Evolutionary conservation across 1,284 basidiomycete genomes (phyloP).

Genomic region (Fomitiporia mediterranea): DNA sequence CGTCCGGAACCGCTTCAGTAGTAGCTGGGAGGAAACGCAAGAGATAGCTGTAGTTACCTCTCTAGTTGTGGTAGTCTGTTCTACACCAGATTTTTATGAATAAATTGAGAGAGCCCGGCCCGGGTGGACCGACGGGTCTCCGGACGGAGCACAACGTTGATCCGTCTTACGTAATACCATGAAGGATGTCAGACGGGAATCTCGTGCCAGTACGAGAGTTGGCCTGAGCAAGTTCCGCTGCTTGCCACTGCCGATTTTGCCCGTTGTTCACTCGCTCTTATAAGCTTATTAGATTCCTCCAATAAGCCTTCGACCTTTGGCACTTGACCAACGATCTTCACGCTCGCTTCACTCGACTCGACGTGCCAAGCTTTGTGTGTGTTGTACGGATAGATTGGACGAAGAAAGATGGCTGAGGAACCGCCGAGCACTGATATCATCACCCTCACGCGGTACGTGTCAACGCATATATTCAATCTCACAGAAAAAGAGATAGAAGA

Average conservation of each 20-base stretch:
- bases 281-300: too few species aligned
- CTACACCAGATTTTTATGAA: neutral
- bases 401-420: constrained; percentile 44
- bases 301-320: too few species aligned
- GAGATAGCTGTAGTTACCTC: constrained; percentile 31
- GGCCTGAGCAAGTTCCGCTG: too few species aligned
- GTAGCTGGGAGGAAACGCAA: constrained; percentile 46
- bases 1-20: neutral
- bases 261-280: too few species aligned
- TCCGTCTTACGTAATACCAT: neutral
- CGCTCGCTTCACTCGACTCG: too few species aligned
- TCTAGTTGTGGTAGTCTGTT: neutral
- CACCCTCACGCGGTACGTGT: constrained; percentile 78
- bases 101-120: neutral
- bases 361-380: too few species aligned
- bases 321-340: too few species aligned
- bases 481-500: constrained; percentile 8
- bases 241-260: too few species aligned
- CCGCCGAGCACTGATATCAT: constrained; percentile 82
- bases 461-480: constrained; percentile 8
- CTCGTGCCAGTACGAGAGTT: too few species aligned
- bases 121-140: neutral
- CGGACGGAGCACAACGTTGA: neutral
- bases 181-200: neutral
- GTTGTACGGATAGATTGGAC: neutral